Percentiles rank a stretch among this genome's conserved stretches.
phyloP scores from a whole-genome alignment of 2,329 filamentous ascomycete genomes.

The Orbilia ellipsospora region DNA sequence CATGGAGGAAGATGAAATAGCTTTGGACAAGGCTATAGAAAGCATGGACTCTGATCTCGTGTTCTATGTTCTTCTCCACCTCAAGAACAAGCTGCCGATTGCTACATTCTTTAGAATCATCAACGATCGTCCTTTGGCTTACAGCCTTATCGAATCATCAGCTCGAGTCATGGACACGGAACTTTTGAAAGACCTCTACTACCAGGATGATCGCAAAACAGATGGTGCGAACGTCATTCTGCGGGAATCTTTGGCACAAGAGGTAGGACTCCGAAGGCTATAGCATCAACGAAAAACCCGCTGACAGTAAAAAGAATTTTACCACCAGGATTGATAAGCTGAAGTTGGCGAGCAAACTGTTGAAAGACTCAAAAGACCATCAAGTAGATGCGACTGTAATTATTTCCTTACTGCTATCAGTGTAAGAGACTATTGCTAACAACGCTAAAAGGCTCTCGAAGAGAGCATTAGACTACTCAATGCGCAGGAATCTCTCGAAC shows the following conservation, averaged over 20 bases:
- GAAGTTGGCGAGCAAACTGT: constrained; percentile 82
- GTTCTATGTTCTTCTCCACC: constrained; percentile 84
- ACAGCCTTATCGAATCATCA: constrained; percentile 86
- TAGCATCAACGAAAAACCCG: no score
- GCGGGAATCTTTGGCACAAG: constrained; percentile 80
- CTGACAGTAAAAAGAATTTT: constrained; percentile 51
- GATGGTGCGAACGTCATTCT: constrained; percentile 91
- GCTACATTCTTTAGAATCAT: constrained; percentile 93
- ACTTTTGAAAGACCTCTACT: constrained; percentile 93
- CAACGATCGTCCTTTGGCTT: constrained; percentile 84
- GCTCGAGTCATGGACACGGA: constrained; percentile 82
- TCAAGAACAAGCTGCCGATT: constrained; percentile 89
- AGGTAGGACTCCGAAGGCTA: constrained; percentile 23
- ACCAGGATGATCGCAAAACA: constrained; percentile 90
- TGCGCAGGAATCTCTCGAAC: constrained; percentile 87
- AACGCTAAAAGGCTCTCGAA: constrained; percentile 75
- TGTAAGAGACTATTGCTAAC: constrained; percentile 65
- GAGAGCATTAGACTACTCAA: constrained; percentile 83
- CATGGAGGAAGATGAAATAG: constrained; percentile 96
- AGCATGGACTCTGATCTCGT: constrained; percentile 94
- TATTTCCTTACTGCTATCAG: no score
- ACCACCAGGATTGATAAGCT: constrained; percentile 76
- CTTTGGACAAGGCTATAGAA: constrained; percentile 94
- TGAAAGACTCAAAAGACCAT: constrained; percentile 82
- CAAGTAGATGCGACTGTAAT: constrained; percentile 56